Evolutionary conservation across 2,329 filamentous ascomycete genomes (phyloP), one percentile per base, ranked within the genome.

Genomic region (Aspergillus glaucus): DNA sequence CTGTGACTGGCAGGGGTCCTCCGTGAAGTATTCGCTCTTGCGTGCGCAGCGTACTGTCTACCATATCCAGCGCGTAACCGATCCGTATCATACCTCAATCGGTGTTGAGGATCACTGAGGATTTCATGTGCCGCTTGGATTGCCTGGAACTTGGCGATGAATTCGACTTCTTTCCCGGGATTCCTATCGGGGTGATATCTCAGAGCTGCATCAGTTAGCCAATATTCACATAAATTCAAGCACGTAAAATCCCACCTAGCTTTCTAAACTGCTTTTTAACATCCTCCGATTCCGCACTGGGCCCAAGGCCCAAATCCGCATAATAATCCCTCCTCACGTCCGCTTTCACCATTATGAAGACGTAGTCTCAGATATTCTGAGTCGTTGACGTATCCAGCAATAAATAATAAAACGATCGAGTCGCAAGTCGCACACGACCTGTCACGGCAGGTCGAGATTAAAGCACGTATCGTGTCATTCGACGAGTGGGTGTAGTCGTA

Each of bases 101-200:
- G 79, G 56, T 75, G 71, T n/a, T 72, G 69, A 2, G 78, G 70
- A 58, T 86, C 82, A 55, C 74, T 78, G 42, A 88, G 73, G 46
- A 95, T 77, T 65, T 95, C 90, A 63, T 94, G 85, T 19, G 90
- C 90, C 4, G 86, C 82, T 68, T 94, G 88, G 44, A 95, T 94
- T 44, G 85, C 80, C 66, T 94, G 87, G 62, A 95, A 95, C 62
- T 88, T 87, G 28, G 85, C 77, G 56, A 87, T 88, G 63, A 86
- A 86, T 62, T 92, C 88, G 49, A 80, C 72, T 69, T 95, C 89
- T 62, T 81, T 82, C 45, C 90, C 90, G 9, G 86, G 88, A 62
- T 95, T 95, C 51, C 90, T 85, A 66, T 95, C 90, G 6, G 90
- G 90, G 62, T 95, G 90, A 62, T 87, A 94, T 67, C 87, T 87